Percentiles rank a stretch among this genome's conserved stretches.
Evolutionary conservation across 2,329 filamentous ascomycete genomes (phyloP).

Genomic region (Trichoderma hamatum): DNA sequence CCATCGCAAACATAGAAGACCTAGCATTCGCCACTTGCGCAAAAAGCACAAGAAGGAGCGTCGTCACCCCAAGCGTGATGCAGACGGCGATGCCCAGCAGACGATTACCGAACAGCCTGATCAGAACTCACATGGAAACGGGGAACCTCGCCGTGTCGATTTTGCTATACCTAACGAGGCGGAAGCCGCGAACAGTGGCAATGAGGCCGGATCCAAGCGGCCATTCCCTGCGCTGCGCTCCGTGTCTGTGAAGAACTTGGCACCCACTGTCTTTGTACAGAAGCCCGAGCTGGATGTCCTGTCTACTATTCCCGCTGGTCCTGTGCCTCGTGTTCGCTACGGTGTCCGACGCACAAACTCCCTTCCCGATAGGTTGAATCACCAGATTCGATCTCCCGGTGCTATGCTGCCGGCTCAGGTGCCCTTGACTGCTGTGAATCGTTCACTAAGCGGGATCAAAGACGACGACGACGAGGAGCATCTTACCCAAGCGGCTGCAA

Average conservation of each 20-base stretch:
- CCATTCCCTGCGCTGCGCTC: conserved; percentile 53
- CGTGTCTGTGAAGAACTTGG: conserved; percentile 68
- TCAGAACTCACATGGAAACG: conserved; percentile 32
- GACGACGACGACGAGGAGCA: conserved; percentile 45
- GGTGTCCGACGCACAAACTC: conserved; percentile 76
- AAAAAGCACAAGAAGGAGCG: conserved; percentile 52
- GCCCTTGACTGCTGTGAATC: conserved; percentile 43
- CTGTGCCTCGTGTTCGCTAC: conserved; percentile 60
- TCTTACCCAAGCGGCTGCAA: conserved; percentile 58
- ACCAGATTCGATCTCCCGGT: conserved; percentile 51
- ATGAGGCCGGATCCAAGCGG: conserved; percentile 39
- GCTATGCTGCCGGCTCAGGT: conserved; percentile 54
- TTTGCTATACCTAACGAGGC: conserved; percentile 50
- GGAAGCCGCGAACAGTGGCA: conserved; percentile 36
- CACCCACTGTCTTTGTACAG: conserved; percentile 70
- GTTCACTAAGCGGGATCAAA: conserved; percentile 37
- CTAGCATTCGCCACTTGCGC: conserved; percentile 43
- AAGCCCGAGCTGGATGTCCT: conserved; percentile 38
- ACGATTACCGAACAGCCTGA: conserved; percentile 38
- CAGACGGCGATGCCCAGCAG: conserved; percentile 34
- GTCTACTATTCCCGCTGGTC: conserved; percentile 43
- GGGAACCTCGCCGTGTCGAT: conserved; percentile 60
- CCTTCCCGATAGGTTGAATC: conserved; percentile 65
- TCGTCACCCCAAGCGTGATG: conserved; percentile 38
- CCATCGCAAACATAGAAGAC: conserved; percentile 40